phyloP scores from a whole-genome alignment of 768 basidiomycete species.

The Leccinum boreale region DNA sequence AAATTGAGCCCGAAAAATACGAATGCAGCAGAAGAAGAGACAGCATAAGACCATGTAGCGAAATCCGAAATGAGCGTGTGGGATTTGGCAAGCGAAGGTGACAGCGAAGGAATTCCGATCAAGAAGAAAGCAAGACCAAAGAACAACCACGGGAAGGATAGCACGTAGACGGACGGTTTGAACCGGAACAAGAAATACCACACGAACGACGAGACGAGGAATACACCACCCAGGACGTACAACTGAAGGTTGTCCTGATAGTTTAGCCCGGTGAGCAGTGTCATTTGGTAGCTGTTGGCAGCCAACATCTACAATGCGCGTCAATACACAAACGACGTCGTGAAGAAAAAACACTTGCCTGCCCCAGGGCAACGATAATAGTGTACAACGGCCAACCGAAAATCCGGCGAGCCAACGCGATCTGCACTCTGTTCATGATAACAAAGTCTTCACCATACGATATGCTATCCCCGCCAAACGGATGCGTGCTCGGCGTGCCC shows the following conservation, averaged over 20 bases:
- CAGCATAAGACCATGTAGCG: constrained; percentile 89
- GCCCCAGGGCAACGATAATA: constrained; percentile 82
- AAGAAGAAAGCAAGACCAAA: constrained; percentile 89
- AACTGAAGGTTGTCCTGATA: constrained; percentile 78
- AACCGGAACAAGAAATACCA: constrained; percentile 91
- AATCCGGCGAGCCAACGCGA: constrained; percentile 76
- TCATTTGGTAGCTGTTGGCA: constrained; percentile 94
- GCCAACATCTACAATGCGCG: constrained; percentile 60
- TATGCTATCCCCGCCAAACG: constrained; percentile 45
- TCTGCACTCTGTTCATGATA: constrained; percentile 82
- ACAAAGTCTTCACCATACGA: constrained; percentile 57
- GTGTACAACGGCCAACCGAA: constrained; percentile 91
- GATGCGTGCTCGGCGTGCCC: constrained; percentile 49
- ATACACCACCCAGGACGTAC: constrained; percentile 88
- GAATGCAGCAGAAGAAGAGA: constrained; percentile 92
- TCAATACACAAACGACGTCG: constrained; percentile 1
- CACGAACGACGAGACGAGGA: constrained; percentile 77
- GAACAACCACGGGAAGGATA: constrained; percentile 88
- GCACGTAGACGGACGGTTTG: constrained; percentile 83
- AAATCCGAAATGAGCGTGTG: constrained; percentile 68
- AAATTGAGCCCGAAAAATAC: constrained; percentile 94
- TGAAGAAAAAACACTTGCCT: constrained; percentile 39
- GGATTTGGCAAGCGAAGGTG: constrained; percentile 51
- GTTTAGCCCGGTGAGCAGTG: constrained; percentile 82
- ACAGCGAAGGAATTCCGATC: constrained; percentile 82